Evolutionary conservation across 805 yeast genomes (phyloP), one percentile per base, ranked within the genome.

Genomic region (Candida silvicultrix): DNA sequence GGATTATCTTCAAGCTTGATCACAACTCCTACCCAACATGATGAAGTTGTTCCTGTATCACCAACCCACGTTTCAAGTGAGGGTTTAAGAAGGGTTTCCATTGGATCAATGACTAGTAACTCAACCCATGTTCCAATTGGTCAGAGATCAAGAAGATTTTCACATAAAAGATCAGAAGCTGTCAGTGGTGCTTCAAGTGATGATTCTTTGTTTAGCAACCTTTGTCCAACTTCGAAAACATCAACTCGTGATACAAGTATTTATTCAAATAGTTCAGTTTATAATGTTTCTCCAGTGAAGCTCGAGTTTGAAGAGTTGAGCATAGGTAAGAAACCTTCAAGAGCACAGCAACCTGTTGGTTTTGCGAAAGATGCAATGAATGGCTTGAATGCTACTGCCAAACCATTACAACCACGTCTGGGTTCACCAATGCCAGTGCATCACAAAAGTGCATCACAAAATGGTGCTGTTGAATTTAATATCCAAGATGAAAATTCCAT

Each of bases 361-460:
- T 15, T 9, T 23, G 25, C 23, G 3, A 5, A 21, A 23, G 4
- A 31, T 9, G 55, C 55, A 10, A n/a, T 46, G 1, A 56, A 54
- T 29, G 57, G 55, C 25, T 35, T 57, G 14, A 52, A 52, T 37
- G 45, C 45, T 22, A 52, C 45, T 19, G 38, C 49, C 2, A 36
- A 29, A 37, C 54, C 54, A 18, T 43, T 50, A 5, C 29, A 37
- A 22, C 56, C 56, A 23, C 40, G 49, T 14, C 21, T 37, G 15
- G 39, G 28, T 14, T 37, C 39, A 10, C 39, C 39, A 21, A 4
- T 20, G 4, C 18, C n/a, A 9, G 12, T 15, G 5, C 38, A 15
- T n/a, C 21, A 14, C 34, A 40, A n/a, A n/a, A n/a, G n/a, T n/a
- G n/a, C n/a, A n/a, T n/a, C n/a, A 40, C 32, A 40, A 18, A 31